Evolutionary conservation across 2,329 filamentous ascomycete species (phyloP).

Genomic region (Alternaria solani): DNA sequence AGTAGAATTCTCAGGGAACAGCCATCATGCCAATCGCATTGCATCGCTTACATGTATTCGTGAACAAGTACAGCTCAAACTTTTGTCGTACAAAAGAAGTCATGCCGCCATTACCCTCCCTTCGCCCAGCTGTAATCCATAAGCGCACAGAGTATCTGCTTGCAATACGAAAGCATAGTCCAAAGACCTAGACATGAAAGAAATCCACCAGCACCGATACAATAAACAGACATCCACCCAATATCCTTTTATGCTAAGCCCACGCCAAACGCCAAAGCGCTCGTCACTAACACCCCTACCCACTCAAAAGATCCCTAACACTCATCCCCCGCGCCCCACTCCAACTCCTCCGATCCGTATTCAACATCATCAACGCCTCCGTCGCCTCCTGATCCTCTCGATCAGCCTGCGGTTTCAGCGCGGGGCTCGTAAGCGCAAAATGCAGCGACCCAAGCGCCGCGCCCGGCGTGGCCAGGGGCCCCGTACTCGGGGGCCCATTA

Average conservation of each 20-base stretch:
- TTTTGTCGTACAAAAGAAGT: neutral
- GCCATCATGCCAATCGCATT: neutral
- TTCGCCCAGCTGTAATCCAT: neutral
- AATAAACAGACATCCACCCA: constrained; percentile 14
- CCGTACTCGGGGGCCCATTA: constrained; percentile 35
- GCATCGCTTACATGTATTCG: neutral
- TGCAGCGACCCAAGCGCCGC: constrained; percentile 36
- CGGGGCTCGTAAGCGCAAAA: constrained; percentile 49
- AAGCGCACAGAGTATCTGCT: neutral
- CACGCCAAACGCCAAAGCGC: constrained; percentile 1
- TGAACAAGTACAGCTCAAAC: neutral
- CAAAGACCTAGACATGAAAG: neutral
- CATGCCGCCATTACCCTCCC: neutral
- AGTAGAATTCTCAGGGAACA: fast-evolving
- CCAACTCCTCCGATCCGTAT: constrained; percentile 72
- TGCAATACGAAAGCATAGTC: neutral
- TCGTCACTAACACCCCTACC: constrained; percentile 21
- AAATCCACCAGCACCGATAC: constrained; percentile 10
- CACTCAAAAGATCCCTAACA: constrained; percentile 56
- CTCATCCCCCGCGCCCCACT: constrained; percentile 54
- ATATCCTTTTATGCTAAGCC: constrained; percentile 5
- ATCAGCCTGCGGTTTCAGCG: constrained; percentile 47
- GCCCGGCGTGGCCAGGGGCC: constrained; percentile 26
- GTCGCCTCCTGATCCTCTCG: constrained; percentile 75
- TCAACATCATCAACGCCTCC: constrained; percentile 86